Conservation (phyloP, 2,329 filamentous ascomycete species). For the Fusarium verticillioides region DNA sequence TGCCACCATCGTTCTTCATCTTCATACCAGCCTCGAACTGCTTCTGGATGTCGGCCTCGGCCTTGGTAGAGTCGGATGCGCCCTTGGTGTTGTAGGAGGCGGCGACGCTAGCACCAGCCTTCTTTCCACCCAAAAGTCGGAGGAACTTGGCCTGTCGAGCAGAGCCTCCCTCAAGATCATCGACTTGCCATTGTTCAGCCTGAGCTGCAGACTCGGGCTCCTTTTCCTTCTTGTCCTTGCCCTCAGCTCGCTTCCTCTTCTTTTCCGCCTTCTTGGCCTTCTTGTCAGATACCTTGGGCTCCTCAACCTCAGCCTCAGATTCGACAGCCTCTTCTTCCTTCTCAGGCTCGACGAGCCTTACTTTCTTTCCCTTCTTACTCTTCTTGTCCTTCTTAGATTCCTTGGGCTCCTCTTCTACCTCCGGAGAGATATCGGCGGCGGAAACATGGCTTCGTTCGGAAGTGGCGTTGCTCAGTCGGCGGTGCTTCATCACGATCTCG, state of each 20-base stretch:
- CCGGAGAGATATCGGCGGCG: slow-evolving; percentile 16
- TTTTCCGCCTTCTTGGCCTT: slow-evolving; percentile 52
- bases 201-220: slow-evolving; percentile 18
- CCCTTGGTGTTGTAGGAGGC: slow-evolving; percentile 35
- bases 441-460: slow-evolving; percentile 40
- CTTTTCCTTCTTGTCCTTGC: slow-evolving; percentile 32
- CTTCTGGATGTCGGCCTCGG: slow-evolving; percentile 64
- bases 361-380: slow-evolving; percentile 45
- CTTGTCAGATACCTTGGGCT: slow-evolving; percentile 39
- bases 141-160: slow-evolving; percentile 67
- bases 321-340: slow-evolving; percentile 34
- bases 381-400: slow-evolving; percentile 45
- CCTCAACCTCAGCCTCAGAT: slow-evolving; percentile 20
- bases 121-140: slow-evolving; percentile 65
- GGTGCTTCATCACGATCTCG: slow-evolving; percentile 48
- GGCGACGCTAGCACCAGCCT: slow-evolving; percentile 51
- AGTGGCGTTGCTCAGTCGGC: slow-evolving; percentile 47
- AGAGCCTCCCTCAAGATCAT: slow-evolving; percentile 61
- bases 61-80: slow-evolving; percentile 52
- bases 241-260: slow-evolving; percentile 50
- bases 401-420: slow-evolving; percentile 37
- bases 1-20: slow-evolving; percentile 64
- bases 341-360: slow-evolving; percentile 15
- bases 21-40: slow-evolving; percentile 68
- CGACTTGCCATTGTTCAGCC: slow-evolving; percentile 64